Percentiles rank a stretch among this genome's conserved stretches.
Evolutionary conservation across 352 stramenopile genomes (phyloP).

Genomic region (Aphanomyces euteiches): DNA sequence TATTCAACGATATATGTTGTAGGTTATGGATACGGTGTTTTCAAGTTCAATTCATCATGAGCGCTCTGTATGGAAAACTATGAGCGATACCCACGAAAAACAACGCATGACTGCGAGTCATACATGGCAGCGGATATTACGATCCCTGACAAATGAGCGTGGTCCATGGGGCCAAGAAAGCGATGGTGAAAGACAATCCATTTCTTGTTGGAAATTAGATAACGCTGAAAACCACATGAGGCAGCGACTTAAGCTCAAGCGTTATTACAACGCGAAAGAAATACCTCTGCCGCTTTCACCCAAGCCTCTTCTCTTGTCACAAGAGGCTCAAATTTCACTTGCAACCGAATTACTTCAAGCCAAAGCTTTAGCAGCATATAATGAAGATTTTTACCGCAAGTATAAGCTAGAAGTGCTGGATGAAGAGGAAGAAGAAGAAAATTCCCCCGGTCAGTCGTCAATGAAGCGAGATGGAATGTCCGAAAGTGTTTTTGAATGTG

Average conservation of each 20-base stretch:
- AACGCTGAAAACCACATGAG: conserved; percentile 13
- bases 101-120: conserved; percentile 23
- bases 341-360: conserved; percentile 25
- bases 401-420: conserved; percentile 12
- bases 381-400: conserved; percentile 30
- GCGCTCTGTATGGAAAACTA: conserved; percentile 23
- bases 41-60: conserved; percentile 10
- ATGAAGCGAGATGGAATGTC: not conserved
- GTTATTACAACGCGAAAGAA: conserved; percentile 11
- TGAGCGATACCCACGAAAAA: conserved; percentile 22
- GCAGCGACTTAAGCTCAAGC: conserved; percentile 25
- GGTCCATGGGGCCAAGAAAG: conserved; percentile 23
- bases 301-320: conserved; percentile 1
- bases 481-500: conserved; percentile 13
- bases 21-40: conserved; percentile 24
- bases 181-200: not conserved
- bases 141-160: conserved; percentile 27
- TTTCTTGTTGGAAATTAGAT: conserved; percentile 20
- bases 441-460: not conserved
- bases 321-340: conserved; percentile 27
- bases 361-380: conserved; percentile 26
- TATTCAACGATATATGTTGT: not conserved
- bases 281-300: not conserved
- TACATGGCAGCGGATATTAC: conserved; percentile 27
- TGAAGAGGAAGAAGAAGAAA: conserved; percentile 1